phyloP scores from a whole-genome alignment of 1,139 yeast species.

The Hansenula sp. region DNA sequence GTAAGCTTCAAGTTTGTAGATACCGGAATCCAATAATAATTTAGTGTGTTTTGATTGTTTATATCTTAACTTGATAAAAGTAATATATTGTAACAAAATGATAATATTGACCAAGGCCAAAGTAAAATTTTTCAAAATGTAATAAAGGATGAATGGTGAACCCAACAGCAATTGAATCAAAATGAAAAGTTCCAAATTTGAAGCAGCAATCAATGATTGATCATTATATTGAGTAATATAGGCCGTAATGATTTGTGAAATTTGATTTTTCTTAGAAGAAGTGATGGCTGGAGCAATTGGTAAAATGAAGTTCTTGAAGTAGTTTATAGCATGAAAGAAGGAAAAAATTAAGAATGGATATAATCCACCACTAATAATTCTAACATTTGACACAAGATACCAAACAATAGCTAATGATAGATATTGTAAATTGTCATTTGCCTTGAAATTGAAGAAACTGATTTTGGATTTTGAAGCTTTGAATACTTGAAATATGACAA shows the following conservation, averaged over 20 bases:
- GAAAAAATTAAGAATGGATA: constrained; percentile 67
- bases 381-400: constrained; percentile 45
- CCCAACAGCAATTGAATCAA: constrained; percentile 47
- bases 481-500: constrained; percentile 50
- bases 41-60: constrained; percentile 78
- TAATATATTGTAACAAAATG: constrained; percentile 43
- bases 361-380: constrained; percentile 42
- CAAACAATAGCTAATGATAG: constrained; percentile 53
- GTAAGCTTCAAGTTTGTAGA: constrained; percentile 63
- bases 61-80: constrained; percentile 72
- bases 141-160: constrained; percentile 21
- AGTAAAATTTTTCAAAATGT: constrained; percentile 46
- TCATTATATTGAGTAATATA: constrained; percentile 67
- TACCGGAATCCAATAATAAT: constrained; percentile 61
- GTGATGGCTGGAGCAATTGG: constrained; percentile 50
- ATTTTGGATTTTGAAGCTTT: constrained; percentile 25
- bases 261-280: constrained; percentile 27
- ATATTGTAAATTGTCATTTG: constrained; percentile 67
- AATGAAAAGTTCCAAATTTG: constrained; percentile 64
- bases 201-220: constrained; percentile 66
- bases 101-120: constrained; percentile 54
- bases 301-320: constrained; percentile 60
- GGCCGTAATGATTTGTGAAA: constrained; percentile 41
- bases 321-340: constrained; percentile 67
- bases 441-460: constrained; percentile 28